Evolutionary conservation across 169 alveolate genomes (phyloP).

Genomic region (Eimeria falciformis): DNA sequence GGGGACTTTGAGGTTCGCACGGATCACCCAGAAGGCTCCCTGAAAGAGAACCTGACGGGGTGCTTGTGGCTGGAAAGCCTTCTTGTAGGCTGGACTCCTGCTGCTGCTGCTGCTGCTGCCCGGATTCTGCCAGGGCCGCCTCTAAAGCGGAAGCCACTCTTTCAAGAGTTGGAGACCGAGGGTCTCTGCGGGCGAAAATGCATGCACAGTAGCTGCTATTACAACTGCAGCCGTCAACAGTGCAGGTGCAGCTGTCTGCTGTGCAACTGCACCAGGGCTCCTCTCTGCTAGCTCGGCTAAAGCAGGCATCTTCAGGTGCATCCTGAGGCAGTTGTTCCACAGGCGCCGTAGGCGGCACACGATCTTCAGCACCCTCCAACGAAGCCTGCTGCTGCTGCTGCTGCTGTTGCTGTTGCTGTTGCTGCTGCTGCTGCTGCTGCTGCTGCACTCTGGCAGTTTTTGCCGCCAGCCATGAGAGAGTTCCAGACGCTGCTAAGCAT

Average conservation of each 20-base stretch:
- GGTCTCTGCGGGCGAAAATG: background rate
- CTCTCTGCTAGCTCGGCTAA: background rate
- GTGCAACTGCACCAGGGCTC: conserved; percentile 15
- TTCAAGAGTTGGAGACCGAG: background rate
- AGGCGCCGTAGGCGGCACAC: background rate
- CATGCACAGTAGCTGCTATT: background rate
- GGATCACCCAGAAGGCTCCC: background rate
- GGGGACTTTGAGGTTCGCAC: background rate
- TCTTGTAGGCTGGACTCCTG: background rate
- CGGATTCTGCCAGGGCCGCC: background rate
- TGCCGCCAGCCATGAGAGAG: conserved; percentile 22
- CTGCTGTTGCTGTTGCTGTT: background rate
- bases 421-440: background rate
- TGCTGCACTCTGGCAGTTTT: background rate
- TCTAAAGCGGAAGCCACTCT: background rate
- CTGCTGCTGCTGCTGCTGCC: background rate
- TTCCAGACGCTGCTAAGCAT: conserved; percentile 63
- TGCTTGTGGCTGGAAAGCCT: background rate
- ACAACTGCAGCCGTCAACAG: background rate
- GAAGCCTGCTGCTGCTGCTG: background rate
- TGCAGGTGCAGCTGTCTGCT: background rate
- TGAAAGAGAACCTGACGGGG: background rate
- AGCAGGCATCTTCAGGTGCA: background rate
- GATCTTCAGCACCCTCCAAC: background rate
- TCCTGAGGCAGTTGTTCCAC: background rate